Evolutionary conservation across 805 yeast species (phyloP).

Genomic region (Hanseniaspora opuntiae): DNA sequence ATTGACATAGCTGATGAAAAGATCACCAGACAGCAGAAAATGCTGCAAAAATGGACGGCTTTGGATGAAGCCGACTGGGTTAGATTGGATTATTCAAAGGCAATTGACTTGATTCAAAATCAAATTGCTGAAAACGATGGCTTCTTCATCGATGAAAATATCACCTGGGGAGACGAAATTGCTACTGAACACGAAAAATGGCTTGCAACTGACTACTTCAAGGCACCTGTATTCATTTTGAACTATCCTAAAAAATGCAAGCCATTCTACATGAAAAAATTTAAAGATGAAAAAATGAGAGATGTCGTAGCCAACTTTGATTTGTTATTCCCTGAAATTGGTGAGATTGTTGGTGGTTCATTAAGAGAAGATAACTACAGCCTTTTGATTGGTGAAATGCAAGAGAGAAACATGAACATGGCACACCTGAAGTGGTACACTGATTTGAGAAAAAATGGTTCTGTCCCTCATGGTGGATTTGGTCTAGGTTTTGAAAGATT

Average conservation of each 20-base stretch:
- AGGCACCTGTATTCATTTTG: slow-evolving; percentile 72
- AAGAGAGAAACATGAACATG: slow-evolving; percentile 43
- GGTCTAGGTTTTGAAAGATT: slow-evolving; percentile 91
- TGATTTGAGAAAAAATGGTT: slow-evolving; percentile 58
- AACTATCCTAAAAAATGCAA: slow-evolving; percentile 70
- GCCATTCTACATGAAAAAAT: slow-evolving; percentile 79
- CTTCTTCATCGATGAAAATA: slow-evolving; percentile 25
- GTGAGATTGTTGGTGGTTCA: slow-evolving; percentile 91
- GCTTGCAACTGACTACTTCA: slow-evolving; percentile 51
- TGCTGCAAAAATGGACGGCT: slow-evolving; percentile 42
- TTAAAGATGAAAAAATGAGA: slow-evolving; percentile 20
- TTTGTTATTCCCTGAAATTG: slow-evolving; percentile 75
- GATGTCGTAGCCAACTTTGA: slow-evolving; percentile 82
- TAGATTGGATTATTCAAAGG: slow-evolving; percentile 60
- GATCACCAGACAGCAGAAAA: slow-evolving; percentile 26
- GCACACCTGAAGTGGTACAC: slow-evolving; percentile 62
- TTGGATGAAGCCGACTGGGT: slow-evolving; percentile 47
- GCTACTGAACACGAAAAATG: slow-evolving; percentile 84
- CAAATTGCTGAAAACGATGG: slow-evolving; percentile 22
- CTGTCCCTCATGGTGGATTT: slow-evolving; percentile 91
- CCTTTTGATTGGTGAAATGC: slow-evolving; percentile 37
- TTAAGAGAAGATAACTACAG: slow-evolving; percentile 62
- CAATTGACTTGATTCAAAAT: slow-evolving; percentile 39
- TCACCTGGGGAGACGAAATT: slow-evolving; percentile 57
- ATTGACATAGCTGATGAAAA: slow-evolving; percentile 12